Base-by-base conservation (phyloP, 352 stramenopile genomes). In the Pythium vanterpoolii region DNA sequence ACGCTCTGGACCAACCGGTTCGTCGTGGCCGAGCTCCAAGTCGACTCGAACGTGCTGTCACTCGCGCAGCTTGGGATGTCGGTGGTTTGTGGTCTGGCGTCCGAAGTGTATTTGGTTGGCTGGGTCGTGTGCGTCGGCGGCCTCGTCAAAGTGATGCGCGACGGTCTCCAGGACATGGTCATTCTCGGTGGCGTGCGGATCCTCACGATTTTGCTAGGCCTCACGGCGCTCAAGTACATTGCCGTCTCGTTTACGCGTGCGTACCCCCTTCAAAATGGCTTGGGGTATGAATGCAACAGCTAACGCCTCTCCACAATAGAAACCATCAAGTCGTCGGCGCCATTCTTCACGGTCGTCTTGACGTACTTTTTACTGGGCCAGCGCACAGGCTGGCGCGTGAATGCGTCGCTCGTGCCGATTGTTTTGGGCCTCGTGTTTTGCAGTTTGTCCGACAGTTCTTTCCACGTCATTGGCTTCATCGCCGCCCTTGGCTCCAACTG, bases 291-390 rank as follows among this genome's bases (percentile, higher is more conserved):
- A 24, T 16, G 16, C 19, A 23, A 9, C 4, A 23, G 26, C 27
- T 40, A 39, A 31, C 19, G 18, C 11, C 0, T 38, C 1, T 56
- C 1, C 19, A 7, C 1, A 18, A 52, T 67, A 85, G 90, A 97
- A 78, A 97, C 89, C 14, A 96, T 97, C 76, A 97, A 97, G 66
- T 91, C 86, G 23, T 96, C 89, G 16, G 87, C 89, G 18, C 90
- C 90, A 14, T 93, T 95, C 58, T 97, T 97, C 71, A 97, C 90
- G 1, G 90, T 97, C 52, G 52, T 96, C 27, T 63, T 97, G 54
- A 87, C 85, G 28, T 90, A 90, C 53, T 72, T 96, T 0, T 62
- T 97, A 30, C 74, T 97, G 3, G 74, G 84, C 30, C 80, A 96
- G 68, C 75, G 75, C 21, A 97, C 90, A 0, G 73, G 84, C 31